These are phyloP conservation scores for Phlyctochytrium arcticum DNA, from an alignment of 192 early-diverging fungal species.

Conservation along the genomic window DNA sequence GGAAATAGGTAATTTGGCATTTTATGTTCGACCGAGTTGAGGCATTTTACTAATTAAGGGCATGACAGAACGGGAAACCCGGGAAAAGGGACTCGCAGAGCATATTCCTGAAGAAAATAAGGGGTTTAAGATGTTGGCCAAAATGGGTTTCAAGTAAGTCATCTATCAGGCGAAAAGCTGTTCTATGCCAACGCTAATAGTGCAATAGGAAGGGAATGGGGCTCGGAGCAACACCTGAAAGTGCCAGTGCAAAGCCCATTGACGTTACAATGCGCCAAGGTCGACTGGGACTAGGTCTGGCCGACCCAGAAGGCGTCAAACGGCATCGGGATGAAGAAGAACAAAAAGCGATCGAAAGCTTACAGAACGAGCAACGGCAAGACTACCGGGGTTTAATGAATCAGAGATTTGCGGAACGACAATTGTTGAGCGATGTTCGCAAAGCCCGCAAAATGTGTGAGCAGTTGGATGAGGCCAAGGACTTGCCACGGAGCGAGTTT, in stretches of 20 bases:
- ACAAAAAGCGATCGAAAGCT: background rate
- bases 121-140: slow-evolving; percentile 35
- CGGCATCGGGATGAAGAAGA: background rate
- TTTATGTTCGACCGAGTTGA: too few species aligned
- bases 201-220: slow-evolving; percentile 31
- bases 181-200: too few species aligned
- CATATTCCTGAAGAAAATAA: slow-evolving; percentile 32
- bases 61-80: slow-evolving; percentile 18
- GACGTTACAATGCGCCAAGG: background rate
- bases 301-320: background rate
- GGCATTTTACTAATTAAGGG: too few species aligned
- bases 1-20: slow-evolving; percentile 19
- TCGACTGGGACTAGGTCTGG: slow-evolving; percentile 7
- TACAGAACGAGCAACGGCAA: background rate
- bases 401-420: background rate
- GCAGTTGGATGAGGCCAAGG: slow-evolving; percentile 16
- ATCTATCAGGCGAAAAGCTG: background rate
- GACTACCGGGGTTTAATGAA: slow-evolving; percentile 15
- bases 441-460: slow-evolving; percentile 21
- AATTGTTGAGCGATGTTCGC: slow-evolving; percentile 1
- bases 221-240: slow-evolving; percentile 5
- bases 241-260: slow-evolving; percentile 22
- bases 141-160: slow-evolving; percentile 38
- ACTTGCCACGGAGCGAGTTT: slow-evolving; percentile 14
- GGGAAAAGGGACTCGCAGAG: slow-evolving; percentile 28